These are phyloP conservation scores for Dendrothele bispora DNA, from an alignment of 768 basidiomycete species.

Conservation along the genomic window DNA sequence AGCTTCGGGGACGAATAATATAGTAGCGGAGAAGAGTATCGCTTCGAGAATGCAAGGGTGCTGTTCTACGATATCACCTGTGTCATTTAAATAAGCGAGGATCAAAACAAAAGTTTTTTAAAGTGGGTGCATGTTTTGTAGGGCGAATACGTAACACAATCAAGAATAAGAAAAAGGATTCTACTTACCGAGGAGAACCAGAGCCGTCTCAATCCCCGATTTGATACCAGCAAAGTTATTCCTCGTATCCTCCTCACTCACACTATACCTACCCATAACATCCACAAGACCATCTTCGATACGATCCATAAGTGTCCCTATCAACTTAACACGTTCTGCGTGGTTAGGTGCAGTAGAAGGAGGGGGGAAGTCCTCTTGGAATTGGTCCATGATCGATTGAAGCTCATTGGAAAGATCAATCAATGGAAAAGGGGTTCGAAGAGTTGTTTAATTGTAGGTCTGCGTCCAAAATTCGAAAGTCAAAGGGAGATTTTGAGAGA, in stretches of 20 bases:
- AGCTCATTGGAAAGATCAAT: slow-evolving; percentile 20
- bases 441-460: too few relatives aligned
- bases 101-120: not conserved
- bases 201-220: slow-evolving; percentile 17
- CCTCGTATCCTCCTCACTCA: slow-evolving; percentile 22
- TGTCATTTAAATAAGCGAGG: not conserved
- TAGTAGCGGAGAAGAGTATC: slow-evolving; percentile 21
- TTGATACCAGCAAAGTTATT: slow-evolving; percentile 22
- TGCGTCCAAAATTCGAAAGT: too few relatives aligned
- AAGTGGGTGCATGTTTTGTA: too few relatives aligned
- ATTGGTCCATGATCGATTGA: slow-evolving; percentile 21
- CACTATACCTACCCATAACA: slow-evolving; percentile 17
- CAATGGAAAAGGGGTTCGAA: too few relatives aligned
- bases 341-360: slow-evolving; percentile 30
- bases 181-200: slow-evolving; percentile 25
- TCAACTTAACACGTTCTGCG: slow-evolving; percentile 19
- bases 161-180: not conserved
- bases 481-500: too few relatives aligned
- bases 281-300: slow-evolving; percentile 23
- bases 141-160: too few relatives aligned
- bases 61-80: slow-evolving; percentile 36
- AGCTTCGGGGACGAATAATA: slow-evolving; percentile 29
- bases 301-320: slow-evolving; percentile 21
- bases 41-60: slow-evolving; percentile 28
- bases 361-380: slow-evolving; percentile 23